Evolutionary conservation across 2,329 filamentous ascomycete species (phyloP), one percentile per base, ranked within the genome.

Genomic region (Aaosphaeria pasadenensis): DNA sequence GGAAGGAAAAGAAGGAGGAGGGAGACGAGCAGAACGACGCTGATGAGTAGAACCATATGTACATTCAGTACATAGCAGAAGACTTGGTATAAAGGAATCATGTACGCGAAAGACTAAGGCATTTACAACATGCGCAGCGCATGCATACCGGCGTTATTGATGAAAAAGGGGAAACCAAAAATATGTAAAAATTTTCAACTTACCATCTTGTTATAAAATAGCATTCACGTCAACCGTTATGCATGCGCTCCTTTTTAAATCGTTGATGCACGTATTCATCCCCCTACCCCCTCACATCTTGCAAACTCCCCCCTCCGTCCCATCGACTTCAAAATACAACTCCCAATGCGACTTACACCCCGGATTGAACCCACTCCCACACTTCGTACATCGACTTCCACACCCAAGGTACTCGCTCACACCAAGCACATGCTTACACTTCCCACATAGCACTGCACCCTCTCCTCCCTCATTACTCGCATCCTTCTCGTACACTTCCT

Each of bases 1-100:
- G 86, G 79, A 85, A 86, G 38, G 82, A 79, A 57, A 71, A 66
- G 57, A 54, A 49, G 45, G 52, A 24, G 48, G 48, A 43, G 51
- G 46, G 51, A 30, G 49, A 48, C 43, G 52, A 50, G 32, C 33
- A 36, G n/a, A 48, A 44, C 32, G 49, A 44, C 29, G 50, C 42
- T 13, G 51, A 54, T 17, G 45, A 54, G 43, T 45, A 42, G 42
- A 24, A 24, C 17, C 17, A 24, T 24, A 24, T 24, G 17, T 24
- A 24, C 17, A 24, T 24, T 2, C 33, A 36, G 33, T 36, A 36
- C 9, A 36, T 36, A 36, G 33, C 33, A 36, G 33, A 13, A 36
- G 13, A 36, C 13, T 13, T 24, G 17, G 17, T 24, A 24, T 24
- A 24, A 24, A 24, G 17, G 17, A 24, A 36, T 36, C 33, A 11